Percentiles rank a stretch among this genome's conserved stretches.
phyloP scores from a whole-genome alignment of 225 moss, liverwort and hornwort genomes.

The Marchantia polymorpha region DNA sequence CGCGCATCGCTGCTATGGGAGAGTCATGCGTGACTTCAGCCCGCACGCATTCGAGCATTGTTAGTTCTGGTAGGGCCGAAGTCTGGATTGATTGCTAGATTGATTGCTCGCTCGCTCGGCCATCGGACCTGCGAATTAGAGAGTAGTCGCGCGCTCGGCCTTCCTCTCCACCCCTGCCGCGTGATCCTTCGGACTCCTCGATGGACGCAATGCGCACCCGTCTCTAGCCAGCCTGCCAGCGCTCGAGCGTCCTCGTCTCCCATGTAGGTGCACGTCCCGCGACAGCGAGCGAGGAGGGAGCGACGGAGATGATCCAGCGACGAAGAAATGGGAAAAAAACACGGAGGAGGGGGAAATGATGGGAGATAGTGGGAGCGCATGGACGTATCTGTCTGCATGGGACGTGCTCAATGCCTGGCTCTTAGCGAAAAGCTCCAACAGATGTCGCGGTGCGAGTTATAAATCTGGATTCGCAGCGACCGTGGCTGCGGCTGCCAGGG shows the following conservation, averaged over 20 bases:
- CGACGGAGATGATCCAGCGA: conserved; percentile 8
- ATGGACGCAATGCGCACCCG: not conserved
- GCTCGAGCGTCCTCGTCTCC: not conserved
- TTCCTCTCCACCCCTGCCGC: not conserved
- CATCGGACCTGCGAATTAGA: not conserved
- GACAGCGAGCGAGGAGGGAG: no score
- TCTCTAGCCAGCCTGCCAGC: not conserved
- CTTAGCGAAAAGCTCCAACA: conserved; percentile 13
- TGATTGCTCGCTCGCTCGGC: not conserved
- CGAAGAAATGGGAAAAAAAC: conserved; percentile 12
- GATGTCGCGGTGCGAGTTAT: conserved; percentile 9
- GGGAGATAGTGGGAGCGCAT: not conserved
- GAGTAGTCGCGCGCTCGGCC: not conserved
- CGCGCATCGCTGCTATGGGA: conserved; percentile 14
- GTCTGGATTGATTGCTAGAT: not conserved
- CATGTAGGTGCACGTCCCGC: conserved; percentile 1
- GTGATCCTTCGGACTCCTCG: not conserved
- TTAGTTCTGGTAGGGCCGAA: not conserved
- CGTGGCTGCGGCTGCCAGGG: not conserved
- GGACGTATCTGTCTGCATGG: conserved; percentile 9
- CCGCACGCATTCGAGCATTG: not conserved
- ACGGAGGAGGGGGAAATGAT: conserved; percentile 12
- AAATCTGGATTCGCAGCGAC: conserved; percentile 8
- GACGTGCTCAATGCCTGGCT: conserved; percentile 5
- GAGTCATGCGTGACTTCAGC: conserved; percentile 2